These are phyloP conservation scores for Euphrasia arctica DNA, from an alignment of 305 asterid genomes.

Conservation along the genomic window DNA sequence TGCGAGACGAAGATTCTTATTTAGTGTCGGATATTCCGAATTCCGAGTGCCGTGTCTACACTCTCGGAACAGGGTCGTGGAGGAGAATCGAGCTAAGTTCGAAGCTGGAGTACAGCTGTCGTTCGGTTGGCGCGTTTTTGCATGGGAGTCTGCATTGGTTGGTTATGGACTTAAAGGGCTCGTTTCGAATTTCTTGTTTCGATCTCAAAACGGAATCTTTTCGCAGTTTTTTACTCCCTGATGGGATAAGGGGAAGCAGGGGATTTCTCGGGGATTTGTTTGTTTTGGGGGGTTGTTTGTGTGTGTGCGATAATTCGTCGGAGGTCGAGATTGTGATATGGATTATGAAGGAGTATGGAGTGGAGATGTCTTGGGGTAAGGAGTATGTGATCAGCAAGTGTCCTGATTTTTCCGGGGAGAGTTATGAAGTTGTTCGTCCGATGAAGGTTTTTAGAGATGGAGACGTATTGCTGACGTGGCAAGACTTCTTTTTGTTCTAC, in stretches of 20 bases:
- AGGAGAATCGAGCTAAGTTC: constrained; percentile 23
- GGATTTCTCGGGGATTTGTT: constrained; percentile 12
- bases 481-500: not conserved
- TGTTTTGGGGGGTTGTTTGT: constrained; percentile 27
- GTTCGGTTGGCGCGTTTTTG: constrained; percentile 23
- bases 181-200: constrained; percentile 16
- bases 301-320: constrained; percentile 33
- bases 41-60: constrained; percentile 36
- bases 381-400: constrained; percentile 29
- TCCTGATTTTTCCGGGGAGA: constrained; percentile 7
- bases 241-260: not conserved
- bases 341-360: constrained; percentile 49
- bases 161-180: constrained; percentile 15
- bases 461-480: constrained; percentile 18
- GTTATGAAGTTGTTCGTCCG: constrained; percentile 26
- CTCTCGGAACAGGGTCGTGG: constrained; percentile 48
- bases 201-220: constrained; percentile 50
- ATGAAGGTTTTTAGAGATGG: constrained; percentile 45
- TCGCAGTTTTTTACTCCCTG: constrained; percentile 10
- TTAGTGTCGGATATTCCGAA: not conserved
- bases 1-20: not conserved
- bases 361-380: constrained; percentile 39
- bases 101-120: constrained; percentile 16
- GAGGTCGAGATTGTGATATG: constrained; percentile 33
- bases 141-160: constrained; percentile 53